phyloP scores from a whole-genome alignment of 345 rosid genomes.

The Luvunga scandens region DNA sequence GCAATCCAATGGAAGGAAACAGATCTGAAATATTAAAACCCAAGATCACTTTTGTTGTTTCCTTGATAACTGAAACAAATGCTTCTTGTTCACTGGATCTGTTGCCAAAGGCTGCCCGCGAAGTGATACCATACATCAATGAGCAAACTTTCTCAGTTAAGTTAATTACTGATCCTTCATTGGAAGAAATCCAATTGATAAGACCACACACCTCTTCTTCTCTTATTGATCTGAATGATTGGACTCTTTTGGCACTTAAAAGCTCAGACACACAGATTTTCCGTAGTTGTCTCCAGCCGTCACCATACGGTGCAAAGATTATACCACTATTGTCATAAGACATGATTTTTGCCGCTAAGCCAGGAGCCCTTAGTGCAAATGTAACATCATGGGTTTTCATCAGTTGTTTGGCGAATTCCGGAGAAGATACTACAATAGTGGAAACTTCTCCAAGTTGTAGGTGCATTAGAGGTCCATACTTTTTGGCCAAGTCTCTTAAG shows the following conservation, averaged over 20 bases:
- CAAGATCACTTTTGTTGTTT: neutral
- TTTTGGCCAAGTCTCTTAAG: conserved; percentile 27
- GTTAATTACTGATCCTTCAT: conserved; percentile 14
- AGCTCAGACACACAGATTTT: conserved; percentile 25
- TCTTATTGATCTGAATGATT: conserved; percentile 20
- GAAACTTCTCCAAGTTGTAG: conserved; percentile 28
- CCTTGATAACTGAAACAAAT: neutral
- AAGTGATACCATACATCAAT: conserved; percentile 9
- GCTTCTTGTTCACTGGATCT: conserved; percentile 22
- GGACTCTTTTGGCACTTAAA: conserved; percentile 19
- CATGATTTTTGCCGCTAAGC: neutral
- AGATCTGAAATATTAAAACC: conserved; percentile 24
- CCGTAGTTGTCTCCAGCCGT: conserved; percentile 25
- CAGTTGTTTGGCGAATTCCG: conserved; percentile 25
- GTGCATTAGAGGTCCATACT: conserved; percentile 37
- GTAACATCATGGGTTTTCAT: conserved; percentile 32
- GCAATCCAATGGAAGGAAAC: conserved; percentile 26
- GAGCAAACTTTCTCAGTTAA: conserved; percentile 19
- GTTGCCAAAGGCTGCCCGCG: conserved; percentile 24
- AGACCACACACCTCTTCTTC: conserved; percentile 26
- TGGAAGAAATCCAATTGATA: neutral
- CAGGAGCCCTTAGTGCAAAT: conserved; percentile 27
- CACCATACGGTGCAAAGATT: conserved; percentile 23
- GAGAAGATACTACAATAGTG: conserved; percentile 21
- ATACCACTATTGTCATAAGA: conserved; percentile 13